Base-by-base conservation (phyloP, 768 basidiomycete species). In the Pleurotus pulmonarius region DNA sequence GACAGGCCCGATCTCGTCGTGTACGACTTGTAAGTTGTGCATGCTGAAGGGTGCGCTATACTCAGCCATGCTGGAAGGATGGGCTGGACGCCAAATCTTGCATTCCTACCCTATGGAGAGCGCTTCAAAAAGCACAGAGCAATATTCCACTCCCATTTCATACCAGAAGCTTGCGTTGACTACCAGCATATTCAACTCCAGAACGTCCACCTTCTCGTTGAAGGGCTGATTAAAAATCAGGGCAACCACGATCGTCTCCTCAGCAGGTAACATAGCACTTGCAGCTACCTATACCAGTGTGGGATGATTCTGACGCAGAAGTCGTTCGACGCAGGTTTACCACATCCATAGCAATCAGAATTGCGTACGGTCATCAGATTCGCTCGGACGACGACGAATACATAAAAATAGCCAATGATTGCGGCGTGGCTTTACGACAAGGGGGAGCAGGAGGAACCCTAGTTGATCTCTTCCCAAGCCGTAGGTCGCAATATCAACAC, bases 131-230 rank as follows among this genome's bases (percentile, higher is more conserved):
- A 47, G 15, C 65, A 67, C 51, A 56, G 67, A 45, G 56, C 55
- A 34, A 54, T 65, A 38, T 58, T 65, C 24, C 60, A 67, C 34
- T 58, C 61, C 18, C 60, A 63, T 41, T 59, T 66, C 29, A 69
- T 55, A 41, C 59, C 58, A 12, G 57, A 59, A 16, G 60, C 64
- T 25, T 62, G 69, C 24, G 51, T 57, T 43, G 49, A 62, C 5
- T 69, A 70, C 57, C 56, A 60, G 11, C 59, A 61, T n/a, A 60
- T 70, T 25, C 65, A 70, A 46, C 65, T 69, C 45, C 46, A 56
- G 22, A 69, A 74, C 60, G 74, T 70, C 1, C 64, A 60, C 13
- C 58, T 63, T n/a, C 69, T 77, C 41, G 59, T 71, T 20, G 26
- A 61, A 22, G 68, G 68, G 29, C 43, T 76, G 5, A 57, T 70